Conservation (phyloP, 1,284 basidiomycete species). For the Naganishia sp. region DNA sequence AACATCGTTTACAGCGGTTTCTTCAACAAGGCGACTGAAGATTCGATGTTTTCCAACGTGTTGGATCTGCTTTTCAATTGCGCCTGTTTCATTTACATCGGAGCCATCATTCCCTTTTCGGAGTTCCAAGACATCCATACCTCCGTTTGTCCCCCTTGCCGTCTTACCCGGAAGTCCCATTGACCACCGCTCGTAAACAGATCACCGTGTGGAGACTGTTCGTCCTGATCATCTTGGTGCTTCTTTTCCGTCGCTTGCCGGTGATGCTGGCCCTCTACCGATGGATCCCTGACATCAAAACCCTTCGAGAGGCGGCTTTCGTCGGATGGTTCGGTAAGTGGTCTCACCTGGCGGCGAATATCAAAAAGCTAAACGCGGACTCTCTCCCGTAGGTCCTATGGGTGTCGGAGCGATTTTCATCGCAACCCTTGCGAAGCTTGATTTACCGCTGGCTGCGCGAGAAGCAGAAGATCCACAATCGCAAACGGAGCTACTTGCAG, state of each 20-base stretch:
- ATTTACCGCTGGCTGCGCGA: constrained; percentile 58
- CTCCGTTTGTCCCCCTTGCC: constrained; percentile 49
- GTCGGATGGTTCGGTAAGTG: constrained; percentile 76
- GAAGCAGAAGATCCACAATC: constrained; percentile 56
- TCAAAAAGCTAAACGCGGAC: constrained; percentile 7
- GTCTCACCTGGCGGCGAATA: too few species aligned
- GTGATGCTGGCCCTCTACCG: constrained; percentile 75
- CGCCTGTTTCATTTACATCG: constrained; percentile 87
- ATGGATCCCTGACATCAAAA: constrained; percentile 93
- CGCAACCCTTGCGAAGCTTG: constrained; percentile 74
- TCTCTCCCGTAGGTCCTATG: constrained; percentile 60
- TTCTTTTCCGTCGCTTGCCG: constrained; percentile 79
- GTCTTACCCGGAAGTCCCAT: background rate
- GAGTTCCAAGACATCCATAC: constrained; percentile 69
- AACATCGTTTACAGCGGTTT: constrained; percentile 62
- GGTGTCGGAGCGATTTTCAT: constrained; percentile 88
- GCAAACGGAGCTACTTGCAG: constrained; percentile 67
- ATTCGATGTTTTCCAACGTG: constrained; percentile 91
- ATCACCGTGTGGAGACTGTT: constrained; percentile 79
- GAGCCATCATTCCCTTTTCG: constrained; percentile 90
- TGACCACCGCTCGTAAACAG: constrained; percentile 30
- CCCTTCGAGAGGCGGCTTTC: constrained; percentile 76
- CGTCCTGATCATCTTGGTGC: constrained; percentile 73
- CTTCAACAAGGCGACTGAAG: constrained; percentile 94
- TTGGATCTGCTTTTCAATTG: constrained; percentile 85